Evolutionary conservation across 176 grass and related monocot species (phyloP).

Genomic region (Tillandsia leiboldiana): DNA sequence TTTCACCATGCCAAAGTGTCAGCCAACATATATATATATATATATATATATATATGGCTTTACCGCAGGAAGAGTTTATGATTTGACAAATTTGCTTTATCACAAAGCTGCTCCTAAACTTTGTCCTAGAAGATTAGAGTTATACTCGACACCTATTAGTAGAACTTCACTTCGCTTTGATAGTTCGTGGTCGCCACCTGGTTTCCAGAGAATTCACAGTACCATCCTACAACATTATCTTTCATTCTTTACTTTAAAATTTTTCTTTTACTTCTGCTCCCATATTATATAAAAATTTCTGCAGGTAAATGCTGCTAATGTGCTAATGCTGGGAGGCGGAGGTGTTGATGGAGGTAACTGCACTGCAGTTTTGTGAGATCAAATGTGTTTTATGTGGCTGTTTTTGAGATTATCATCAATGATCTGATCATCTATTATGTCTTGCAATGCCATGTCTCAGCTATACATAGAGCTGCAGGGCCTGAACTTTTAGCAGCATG

Average conservation of each 20-base stretch:
- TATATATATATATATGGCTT: too few relatives aligned
- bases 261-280: not conserved
- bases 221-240: too few relatives aligned
- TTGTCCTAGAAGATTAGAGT: too few relatives aligned
- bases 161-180: too few relatives aligned
- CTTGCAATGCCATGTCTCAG: slow-evolving; percentile 26
- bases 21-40: too few relatives aligned
- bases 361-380: slow-evolving; percentile 4
- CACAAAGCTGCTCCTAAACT: not conserved
- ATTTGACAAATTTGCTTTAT: too few relatives aligned
- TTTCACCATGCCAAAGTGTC: too few relatives aligned
- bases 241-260: not conserved
- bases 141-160: too few relatives aligned
- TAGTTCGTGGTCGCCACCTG: too few relatives aligned
- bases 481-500: slow-evolving; percentile 70
- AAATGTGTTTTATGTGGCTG: not conserved
- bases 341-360: slow-evolving; percentile 83
- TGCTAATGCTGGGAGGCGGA: slow-evolving; percentile 76
- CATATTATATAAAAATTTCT: not conserved
- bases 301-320: slow-evolving; percentile 91
- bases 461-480: slow-evolving; percentile 89
- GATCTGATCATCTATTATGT: not conserved
- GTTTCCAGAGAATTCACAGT: too few relatives aligned
- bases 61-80: too few relatives aligned
- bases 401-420: not conserved